Evolutionary conservation across 192 early-diverging fungal species (phyloP).

Genomic region (Entomortierella chlamydospora): DNA sequence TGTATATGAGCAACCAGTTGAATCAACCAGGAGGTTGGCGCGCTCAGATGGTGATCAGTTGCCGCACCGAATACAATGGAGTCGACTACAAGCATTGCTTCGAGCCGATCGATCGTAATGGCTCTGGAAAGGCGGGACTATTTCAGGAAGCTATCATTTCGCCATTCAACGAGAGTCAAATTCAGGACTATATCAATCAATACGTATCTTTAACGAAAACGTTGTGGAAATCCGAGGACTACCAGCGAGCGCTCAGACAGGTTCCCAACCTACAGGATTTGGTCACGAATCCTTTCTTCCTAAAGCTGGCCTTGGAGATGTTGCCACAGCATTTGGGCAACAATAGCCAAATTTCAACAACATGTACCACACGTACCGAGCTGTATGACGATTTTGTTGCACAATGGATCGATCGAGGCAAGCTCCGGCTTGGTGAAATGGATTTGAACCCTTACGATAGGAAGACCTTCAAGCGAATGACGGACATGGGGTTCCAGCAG

Average conservation of each 20-base stretch:
- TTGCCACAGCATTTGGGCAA: not conserved
- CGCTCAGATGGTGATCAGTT: conserved; percentile 3
- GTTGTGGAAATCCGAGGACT: not conserved
- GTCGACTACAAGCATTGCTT: no score
- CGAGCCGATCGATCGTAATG: no score
- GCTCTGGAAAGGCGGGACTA: not conserved
- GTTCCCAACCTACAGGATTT: not conserved
- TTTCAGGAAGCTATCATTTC: not conserved
- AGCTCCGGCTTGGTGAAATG: no score
- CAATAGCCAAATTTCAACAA: not conserved
- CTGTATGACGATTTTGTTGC: conserved; percentile 24
- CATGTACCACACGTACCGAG: not conserved
- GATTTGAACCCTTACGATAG: not conserved
- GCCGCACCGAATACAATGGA: conserved; percentile 3
- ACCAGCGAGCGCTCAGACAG: not conserved
- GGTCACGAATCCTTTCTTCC: conserved; percentile 5
- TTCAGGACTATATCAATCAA: conserved; percentile 6
- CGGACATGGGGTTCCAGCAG: not conserved
- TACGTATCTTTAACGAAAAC: not conserved
- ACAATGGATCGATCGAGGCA: conserved; percentile 18
- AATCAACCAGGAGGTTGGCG: not conserved
- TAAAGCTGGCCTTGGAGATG: not conserved
- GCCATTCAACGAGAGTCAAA: not conserved
- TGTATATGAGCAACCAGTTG: not conserved
- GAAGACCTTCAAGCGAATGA: not conserved